Conservation (phyloP, 2,329 filamentous ascomycete genomes). For the Alternaria alternata region DNA sequence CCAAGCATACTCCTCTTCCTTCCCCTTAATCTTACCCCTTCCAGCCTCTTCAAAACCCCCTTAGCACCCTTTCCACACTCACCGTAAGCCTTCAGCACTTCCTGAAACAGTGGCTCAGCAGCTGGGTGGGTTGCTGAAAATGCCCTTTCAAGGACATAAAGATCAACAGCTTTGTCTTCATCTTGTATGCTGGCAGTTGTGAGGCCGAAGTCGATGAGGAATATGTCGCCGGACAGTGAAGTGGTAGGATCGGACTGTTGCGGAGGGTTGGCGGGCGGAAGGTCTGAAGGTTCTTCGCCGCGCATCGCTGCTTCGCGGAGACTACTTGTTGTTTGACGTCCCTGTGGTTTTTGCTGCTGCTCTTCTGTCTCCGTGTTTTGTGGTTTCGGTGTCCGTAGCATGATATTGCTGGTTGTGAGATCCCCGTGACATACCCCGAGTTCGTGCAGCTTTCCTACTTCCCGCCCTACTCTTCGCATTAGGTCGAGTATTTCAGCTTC, state of each 20-base stretch:
- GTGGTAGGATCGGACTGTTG: constrained; percentile 17
- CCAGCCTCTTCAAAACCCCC: constrained; percentile 79
- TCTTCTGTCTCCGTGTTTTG: neutral
- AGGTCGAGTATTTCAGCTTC: constrained; percentile 56
- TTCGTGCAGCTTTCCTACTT: constrained; percentile 79
- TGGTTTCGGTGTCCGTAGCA: constrained; percentile 61
- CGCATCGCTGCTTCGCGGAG: constrained; percentile 36
- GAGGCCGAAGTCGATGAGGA: constrained; percentile 94
- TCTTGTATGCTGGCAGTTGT: constrained; percentile 82
- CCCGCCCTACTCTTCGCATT: constrained; percentile 74
- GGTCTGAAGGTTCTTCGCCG: constrained; percentile 18
- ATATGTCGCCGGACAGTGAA: constrained; percentile 72
- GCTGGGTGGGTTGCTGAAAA: constrained; percentile 94
- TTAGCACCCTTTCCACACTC: constrained; percentile 76
- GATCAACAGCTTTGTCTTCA: constrained; percentile 92
- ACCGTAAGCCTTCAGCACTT: constrained; percentile 77
- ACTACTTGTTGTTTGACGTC: constrained; percentile 31
- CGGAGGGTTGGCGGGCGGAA: constrained; percentile 1
- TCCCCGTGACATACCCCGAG: constrained; percentile 93
- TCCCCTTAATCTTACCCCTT: constrained; percentile 92
- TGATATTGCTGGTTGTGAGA: constrained; percentile 96
- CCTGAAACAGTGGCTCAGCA: constrained; percentile 77
- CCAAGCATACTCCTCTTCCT: constrained; percentile 98
- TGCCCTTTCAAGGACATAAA: constrained; percentile 94
- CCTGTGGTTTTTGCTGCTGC: constrained; percentile 1